These are phyloP conservation scores for Quercus agrifolia DNA, from an alignment of 306 rosid species.

Conservation along the genomic window DNA sequence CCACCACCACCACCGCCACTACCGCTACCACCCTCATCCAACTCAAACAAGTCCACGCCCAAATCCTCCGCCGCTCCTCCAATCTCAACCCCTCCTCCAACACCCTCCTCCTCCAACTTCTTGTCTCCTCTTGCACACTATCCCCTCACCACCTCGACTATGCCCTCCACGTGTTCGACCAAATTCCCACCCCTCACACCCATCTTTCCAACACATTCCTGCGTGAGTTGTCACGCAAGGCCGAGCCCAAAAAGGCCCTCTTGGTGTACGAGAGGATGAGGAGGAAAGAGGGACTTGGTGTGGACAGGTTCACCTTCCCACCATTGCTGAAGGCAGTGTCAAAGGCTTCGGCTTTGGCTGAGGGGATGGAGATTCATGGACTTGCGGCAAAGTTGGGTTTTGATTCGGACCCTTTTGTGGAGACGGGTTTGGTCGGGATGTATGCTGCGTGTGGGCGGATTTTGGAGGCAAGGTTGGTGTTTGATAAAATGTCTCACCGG, in stretches of 20 bases:
- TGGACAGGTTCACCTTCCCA: constrained; percentile 73
- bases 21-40: constrained; percentile 42
- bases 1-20: constrained; percentile 18
- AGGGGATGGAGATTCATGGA: constrained; percentile 79
- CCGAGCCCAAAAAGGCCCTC: constrained; percentile 47
- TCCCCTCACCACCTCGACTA: constrained; percentile 47
- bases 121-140: constrained; percentile 35
- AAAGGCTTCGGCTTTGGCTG: constrained; percentile 33
- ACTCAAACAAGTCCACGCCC: constrained; percentile 71
- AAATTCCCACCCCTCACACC: constrained; percentile 41
- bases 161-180: constrained; percentile 62
- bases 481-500: constrained; percentile 71
- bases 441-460: constrained; percentile 59
- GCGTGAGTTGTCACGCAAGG: constrained; percentile 56
- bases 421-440: constrained; percentile 66
- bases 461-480: constrained; percentile 64
- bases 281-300: constrained; percentile 21
- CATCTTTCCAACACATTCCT: constrained; percentile 60
- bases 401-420: constrained; percentile 62
- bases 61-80: constrained; percentile 56
- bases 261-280: constrained; percentile 54
- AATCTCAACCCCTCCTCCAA: constrained; percentile 23
- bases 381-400: constrained; percentile 60
- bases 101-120: constrained; percentile 45
- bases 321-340: constrained; percentile 65